Evolutionary conservation across 1,139 yeast species (phyloP), one percentile per base, ranked within the genome.

Genomic region (Pichiaceae sp.): DNA sequence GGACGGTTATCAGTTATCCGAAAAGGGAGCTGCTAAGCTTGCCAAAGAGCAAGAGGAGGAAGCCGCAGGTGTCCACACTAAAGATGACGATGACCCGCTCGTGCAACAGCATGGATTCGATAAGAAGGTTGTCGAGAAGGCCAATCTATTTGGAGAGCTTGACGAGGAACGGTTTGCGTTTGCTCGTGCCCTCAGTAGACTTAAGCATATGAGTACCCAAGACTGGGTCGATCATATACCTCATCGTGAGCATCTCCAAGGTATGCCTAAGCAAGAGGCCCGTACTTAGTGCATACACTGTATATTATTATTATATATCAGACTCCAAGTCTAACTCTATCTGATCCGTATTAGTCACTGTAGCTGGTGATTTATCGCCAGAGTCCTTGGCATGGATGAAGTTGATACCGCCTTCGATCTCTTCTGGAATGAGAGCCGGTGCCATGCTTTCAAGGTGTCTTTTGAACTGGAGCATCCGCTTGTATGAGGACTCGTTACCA

Each of bases 161-260:
- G 97, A 87, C 56, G 98, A 91, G 59, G 98, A 91, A 60, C 74
- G 81, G 58, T 91, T 91, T 65, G 98, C 98, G 14, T 91, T 89
- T 66, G 95, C 96, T 1, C 71, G 98, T 54, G 96, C 97, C 0
- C 66, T 91, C 44, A 80, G 93, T 48, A 73, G 98, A 56, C 67
- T 91, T 47, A 72, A 91, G 36, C 97, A 91, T 51, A 91, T 91
- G 96, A 81, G 95, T 48, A 82, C 95, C 4, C 79, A 79, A 31
- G 95, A 83, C 38, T 91, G 98, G 98, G 80, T 85, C 12, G 86
- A 77, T 31, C 49, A 49, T 34, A 50, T 42, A 11, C 31, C 20
- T 9, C 7, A 11, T 8, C n/a, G 28, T 12, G 28, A 25, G 8
- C 28, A 25, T 11, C 5, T 25, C 8, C 28, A 25, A 14, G 16